Base-by-base conservation (phyloP, 768 basidiomycete genomes). In the Mycena haematopus region DNA sequence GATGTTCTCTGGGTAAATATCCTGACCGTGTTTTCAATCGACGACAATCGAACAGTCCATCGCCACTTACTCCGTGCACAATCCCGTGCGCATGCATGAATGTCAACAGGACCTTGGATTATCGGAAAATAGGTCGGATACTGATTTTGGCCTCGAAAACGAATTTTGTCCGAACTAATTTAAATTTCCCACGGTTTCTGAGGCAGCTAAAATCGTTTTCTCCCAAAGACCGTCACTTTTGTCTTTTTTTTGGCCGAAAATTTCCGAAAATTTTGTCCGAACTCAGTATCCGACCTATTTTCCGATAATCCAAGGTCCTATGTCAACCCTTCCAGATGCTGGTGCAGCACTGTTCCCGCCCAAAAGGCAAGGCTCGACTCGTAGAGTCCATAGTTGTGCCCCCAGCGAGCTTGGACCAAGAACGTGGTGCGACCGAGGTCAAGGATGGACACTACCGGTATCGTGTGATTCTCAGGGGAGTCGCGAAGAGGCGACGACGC, bases 1-100 rank as follows among this genome's bases (percentile, higher is more conserved):
- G 33, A 57, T 49, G 46, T 57, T 57, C 2, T 21, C 22, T 1
- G 21, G 35, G 6, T 56, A 19, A 15, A 46, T 49, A 25, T 57
- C 46, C 35, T 57, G 31, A 33, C 13, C 6, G 6, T 22, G 25
- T 40, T 31, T 13, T 22, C 9, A 13, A 29, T 22, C n/a, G 2
- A 31, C 29, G 6, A 15, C 15, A 33, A 22, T 33, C 25, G 14
- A 8, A 22, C 44, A 11, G 21, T 31, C 15, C 21, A 19, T 31
- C 29, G 31, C 6, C 3, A 57, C 58, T 42, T 27, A 45, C 50
- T 19, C 49, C 51, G 40, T 59, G 58, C 1, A 27, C 31, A 19
- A 59, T 52, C 25, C 50, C 27, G 13, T 52, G 58, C 14, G 25
- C 31, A 19, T 59, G 58, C 58, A 59, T 59, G 29, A 59, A 52